These are phyloP conservation scores for Sclerotiophoma versabilis DNA, from an alignment of 2,329 filamentous ascomycete species.

Conservation along the genomic window DNA sequence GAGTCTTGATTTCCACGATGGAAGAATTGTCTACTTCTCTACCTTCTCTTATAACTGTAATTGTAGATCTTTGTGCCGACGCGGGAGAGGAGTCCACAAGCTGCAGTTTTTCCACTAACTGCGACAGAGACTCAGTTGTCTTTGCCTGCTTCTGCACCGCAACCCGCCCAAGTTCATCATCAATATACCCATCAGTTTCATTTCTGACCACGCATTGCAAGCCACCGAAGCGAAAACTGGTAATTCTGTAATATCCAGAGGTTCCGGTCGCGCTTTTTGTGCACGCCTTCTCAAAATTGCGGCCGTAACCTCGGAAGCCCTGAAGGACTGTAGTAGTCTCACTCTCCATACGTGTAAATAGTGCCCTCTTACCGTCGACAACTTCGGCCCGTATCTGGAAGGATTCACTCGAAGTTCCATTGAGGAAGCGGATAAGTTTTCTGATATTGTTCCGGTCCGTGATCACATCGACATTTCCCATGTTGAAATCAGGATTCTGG, in stretches of 20 bases:
- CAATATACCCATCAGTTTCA: slow-evolving; percentile 55
- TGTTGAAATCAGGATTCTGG: slow-evolving; percentile 50
- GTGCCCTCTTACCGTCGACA: too few species aligned
- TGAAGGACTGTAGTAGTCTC: too few species aligned
- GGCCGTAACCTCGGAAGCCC: slow-evolving; percentile 54
- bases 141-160: not conserved
- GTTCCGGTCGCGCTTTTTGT: slow-evolving; percentile 48
- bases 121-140: not conserved
- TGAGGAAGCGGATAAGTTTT: slow-evolving; percentile 58
- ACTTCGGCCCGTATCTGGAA: too few species aligned
- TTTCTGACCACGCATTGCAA: slow-evolving; percentile 37
- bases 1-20: slow-evolving; percentile 58
- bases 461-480: slow-evolving; percentile 52
- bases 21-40: slow-evolving; percentile 25
- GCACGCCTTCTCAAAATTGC: slow-evolving; percentile 56
- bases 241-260: slow-evolving; percentile 57
- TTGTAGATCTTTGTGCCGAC: not conserved
- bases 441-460: slow-evolving; percentile 59
- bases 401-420: too few species aligned
- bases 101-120: not conserved
- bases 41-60: slow-evolving; percentile 42
- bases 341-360: too few species aligned
- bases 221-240: slow-evolving; percentile 54
- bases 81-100: not conserved
- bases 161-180: not conserved